Evolutionary conservation across 768 basidiomycete species (phyloP), one percentile per base, ranked within the genome.

Genomic region (Pisolithus tinctorius): DNA sequence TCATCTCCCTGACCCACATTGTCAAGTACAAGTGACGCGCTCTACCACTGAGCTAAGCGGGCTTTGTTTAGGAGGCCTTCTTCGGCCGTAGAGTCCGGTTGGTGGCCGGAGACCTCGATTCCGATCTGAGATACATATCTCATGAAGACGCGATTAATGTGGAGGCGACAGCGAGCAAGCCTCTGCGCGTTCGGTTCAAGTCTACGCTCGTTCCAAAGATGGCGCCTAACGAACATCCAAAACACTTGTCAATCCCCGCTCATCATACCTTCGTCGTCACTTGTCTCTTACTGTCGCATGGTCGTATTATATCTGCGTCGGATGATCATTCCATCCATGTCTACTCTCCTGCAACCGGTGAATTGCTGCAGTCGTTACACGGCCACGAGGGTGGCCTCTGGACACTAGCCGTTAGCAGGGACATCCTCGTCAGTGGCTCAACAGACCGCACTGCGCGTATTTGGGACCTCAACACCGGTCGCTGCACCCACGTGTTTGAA

Each of bases 311-410:
- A 61, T 93, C 91, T 11, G 94, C 95, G 9, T 95, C 93, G 0
- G 95, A 99, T 67, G 94, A 97, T 68, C 92, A 97, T 60, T 89
- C 92, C 4, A 96, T 98, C 62, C 90, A 94, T 62, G 83, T 99
- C 43, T 97, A 95, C 66, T 87, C 86, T 23, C 93, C 91, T n/a
- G 66, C 78, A 20, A 88, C 86, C 0, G 95, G 95, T 10, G 76
- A 81, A 36, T 77, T 89, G 20, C 67, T 86, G 4, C 82, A 79
- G 39, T 80, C 84, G 1, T 76, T 98, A 40, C 78, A 87, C 52
- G 95, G 94, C 3, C 94, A 98, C 60, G 89, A 93, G 58, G 94
- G 94, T 46, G 94, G 94, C 16, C 93, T 98, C 1, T 98, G 94
- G 94, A 93, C 94, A 16, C 73, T 98, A 17, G 88, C 88, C 4